phyloP scores from a whole-genome alignment of 2,329 filamentous ascomycete genomes.

The Piedraia hortae region DNA sequence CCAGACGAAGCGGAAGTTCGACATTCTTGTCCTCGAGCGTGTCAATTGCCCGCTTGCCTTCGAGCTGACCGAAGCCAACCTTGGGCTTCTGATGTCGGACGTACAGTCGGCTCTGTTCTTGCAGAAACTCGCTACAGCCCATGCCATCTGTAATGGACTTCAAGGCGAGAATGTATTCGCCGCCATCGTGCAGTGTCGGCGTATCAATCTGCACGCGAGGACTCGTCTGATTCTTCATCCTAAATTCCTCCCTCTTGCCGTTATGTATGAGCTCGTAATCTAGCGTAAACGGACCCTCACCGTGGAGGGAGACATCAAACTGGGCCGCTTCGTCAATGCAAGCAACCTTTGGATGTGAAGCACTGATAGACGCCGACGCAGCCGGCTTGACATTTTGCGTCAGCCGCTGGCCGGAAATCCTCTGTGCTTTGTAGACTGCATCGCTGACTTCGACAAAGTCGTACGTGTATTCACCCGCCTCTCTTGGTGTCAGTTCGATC shows the following conservation, averaged over 20 bases:
- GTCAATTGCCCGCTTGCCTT: slow-evolving; percentile 46
- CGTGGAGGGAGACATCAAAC: slow-evolving; percentile 45
- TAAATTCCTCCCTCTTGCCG: slow-evolving; percentile 50
- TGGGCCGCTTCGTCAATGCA: slow-evolving; percentile 64
- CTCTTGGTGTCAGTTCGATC: slow-evolving; percentile 52
- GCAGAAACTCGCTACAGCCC: slow-evolving; percentile 61
- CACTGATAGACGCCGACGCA: slow-evolving; percentile 45
- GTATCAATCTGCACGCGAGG: slow-evolving; percentile 47
- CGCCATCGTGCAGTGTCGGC: slow-evolving; percentile 45
- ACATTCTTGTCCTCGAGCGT: slow-evolving; percentile 51
- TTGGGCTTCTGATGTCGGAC: slow-evolving; percentile 74
- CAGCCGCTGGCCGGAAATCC: slow-evolving; percentile 31
- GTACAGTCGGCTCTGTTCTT: slow-evolving; percentile 59
- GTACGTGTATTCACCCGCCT: slow-evolving; percentile 69
- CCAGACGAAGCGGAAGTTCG: slow-evolving; percentile 49
- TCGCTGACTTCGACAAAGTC: slow-evolving; percentile 60
- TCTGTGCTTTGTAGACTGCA: slow-evolving; percentile 43
- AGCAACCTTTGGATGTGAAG: slow-evolving; percentile 30
- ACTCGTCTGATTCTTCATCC: slow-evolving; percentile 32
- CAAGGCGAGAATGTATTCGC: slow-evolving; percentile 68
- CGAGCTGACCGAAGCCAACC: slow-evolving; percentile 59
- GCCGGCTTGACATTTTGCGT: slow-evolving; percentile 86
- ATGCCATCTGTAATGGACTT: slow-evolving; percentile 66
- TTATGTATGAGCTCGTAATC: slow-evolving; percentile 86
- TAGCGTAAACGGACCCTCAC: slow-evolving; percentile 64